Evolutionary conservation across 768 basidiomycete genomes (phyloP), one percentile per base, ranked within the genome.

Genomic region (Calvatia gigantea): DNA sequence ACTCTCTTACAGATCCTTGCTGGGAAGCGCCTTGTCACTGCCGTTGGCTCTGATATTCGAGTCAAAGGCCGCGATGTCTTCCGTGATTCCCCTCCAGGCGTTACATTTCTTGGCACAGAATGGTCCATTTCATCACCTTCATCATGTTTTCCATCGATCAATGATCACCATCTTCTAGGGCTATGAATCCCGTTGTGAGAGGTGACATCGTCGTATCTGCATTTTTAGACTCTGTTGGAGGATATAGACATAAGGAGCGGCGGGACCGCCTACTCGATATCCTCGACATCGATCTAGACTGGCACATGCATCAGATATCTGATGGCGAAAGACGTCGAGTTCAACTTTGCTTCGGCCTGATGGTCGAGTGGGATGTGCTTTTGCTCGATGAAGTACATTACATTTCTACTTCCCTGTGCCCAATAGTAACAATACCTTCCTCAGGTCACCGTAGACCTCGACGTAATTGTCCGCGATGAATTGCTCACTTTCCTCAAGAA

Each of bases 141-240:
- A 31, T 39, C 33, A 28, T 12, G 8, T 32, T 48, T 46, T n/a
- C n/a, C n/a, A n/a, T n/a, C 23, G 32, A 46, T 11, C 17, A 15
- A 17, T 21, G 46, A 48, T 29, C 14, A 4, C 53, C 29, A 12
- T 32, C 27, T 35, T 17, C 43, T 41, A 91, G 91, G 91, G 94
- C 94, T 0, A 91, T 91, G 85, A 98, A 99, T 70, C 94, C 95
- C 1, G 96, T 98, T 55, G 95, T 98, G 11, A 82, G 95, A 29
- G 78, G 89, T 7, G 97, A 98, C 69, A 95, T 98, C 58, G 75
- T 86, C 29, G 97, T 99, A 2, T 85, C 90, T n/a, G 77, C 84
- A 45, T 99, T 99, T 70, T 76, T 99, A n/a, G 92, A 99, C 68
- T 95, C 93, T 15, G 92, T 99, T 4, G 97, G 97, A 12, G 97